Evolutionary conservation across 2,329 filamentous ascomycete species (phyloP).

Genomic region (Penicillium digitatum): DNA sequence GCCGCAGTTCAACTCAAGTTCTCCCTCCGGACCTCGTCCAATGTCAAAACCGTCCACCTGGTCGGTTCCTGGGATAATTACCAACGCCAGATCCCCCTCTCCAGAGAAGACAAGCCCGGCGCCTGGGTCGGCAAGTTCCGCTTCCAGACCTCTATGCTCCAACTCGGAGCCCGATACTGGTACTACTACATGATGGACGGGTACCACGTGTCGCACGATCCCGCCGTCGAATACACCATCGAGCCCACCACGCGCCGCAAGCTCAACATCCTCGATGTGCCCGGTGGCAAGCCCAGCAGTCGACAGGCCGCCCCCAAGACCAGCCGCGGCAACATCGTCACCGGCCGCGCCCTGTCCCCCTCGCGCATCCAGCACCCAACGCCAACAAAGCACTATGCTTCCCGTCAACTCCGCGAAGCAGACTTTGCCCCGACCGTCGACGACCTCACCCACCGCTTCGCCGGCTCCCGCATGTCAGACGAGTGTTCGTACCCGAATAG

Average conservation of each 20-base stretch:
- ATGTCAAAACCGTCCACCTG: constrained; percentile 95
- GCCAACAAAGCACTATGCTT: constrained; percentile 82
- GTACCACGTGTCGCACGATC: constrained; percentile 96
- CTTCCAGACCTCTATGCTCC: constrained; percentile 82
- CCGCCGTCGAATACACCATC: constrained; percentile 78
- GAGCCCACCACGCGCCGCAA: constrained; percentile 96
- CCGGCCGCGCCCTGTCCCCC: constrained; percentile 81
- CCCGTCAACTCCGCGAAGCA: constrained; percentile 77
- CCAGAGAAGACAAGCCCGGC: constrained; percentile 84
- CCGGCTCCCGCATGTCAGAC: constrained; percentile 64
- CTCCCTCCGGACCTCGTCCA: constrained; percentile 88
- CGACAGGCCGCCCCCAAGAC: constrained; percentile 27
- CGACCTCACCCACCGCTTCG: constrained; percentile 73
- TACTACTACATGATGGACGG: constrained; percentile 99
- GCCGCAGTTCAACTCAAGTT: constrained; percentile 91
- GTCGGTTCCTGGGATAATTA: constrained; percentile 99
- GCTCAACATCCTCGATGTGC: constrained; percentile 95
- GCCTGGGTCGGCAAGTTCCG: constrained; percentile 96
- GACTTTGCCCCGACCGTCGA: constrained; percentile 77
- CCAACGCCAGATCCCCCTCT: constrained; percentile 85
- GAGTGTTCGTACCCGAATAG: constrained; percentile 71
- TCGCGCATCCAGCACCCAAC: constrained; percentile 89
- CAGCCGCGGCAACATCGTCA: constrained; percentile 64
- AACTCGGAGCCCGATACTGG: constrained; percentile 93
- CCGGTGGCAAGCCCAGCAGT: constrained; percentile 51